These are phyloP conservation scores for Ceratobasidium sp. DNA, from an alignment of 1,284 basidiomycete genomes.

Conservation along the genomic window DNA sequence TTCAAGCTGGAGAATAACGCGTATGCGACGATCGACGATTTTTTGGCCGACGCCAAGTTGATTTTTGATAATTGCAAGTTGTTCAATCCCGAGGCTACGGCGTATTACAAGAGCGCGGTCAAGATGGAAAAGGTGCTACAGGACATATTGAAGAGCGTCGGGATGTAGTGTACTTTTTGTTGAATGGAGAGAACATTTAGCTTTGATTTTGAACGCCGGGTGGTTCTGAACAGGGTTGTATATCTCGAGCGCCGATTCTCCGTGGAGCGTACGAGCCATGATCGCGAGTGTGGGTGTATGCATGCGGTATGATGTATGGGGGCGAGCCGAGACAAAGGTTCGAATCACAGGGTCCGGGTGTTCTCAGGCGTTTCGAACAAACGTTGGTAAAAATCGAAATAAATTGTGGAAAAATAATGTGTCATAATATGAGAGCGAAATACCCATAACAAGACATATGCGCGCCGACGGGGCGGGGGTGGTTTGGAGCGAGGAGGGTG, in stretches of 20 bases:
- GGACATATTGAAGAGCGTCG: conserved; percentile 52
- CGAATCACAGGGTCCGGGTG: background rate
- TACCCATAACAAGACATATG: background rate
- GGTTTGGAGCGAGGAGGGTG: background rate
- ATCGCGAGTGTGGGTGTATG: conserved; percentile 10
- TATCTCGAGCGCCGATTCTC: background rate
- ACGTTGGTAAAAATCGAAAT: background rate
- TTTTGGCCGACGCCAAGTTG: conserved; percentile 84
- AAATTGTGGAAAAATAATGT: background rate
- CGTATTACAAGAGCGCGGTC: conserved; percentile 89
- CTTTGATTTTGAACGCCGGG: conserved; percentile 18
- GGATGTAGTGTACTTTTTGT: conserved; percentile 13
- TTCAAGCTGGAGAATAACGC: conserved; percentile 87
- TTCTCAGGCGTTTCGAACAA: background rate
- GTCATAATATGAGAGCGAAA: background rate
- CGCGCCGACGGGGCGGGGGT: background rate
- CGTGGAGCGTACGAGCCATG: conserved; percentile 1
- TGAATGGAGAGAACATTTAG: background rate
- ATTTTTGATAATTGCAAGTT: conserved; percentile 92
- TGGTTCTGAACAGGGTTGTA: conserved; percentile 5
- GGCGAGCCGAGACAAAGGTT: conserved; percentile 17
- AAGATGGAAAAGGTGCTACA: conserved; percentile 74
- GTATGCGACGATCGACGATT: conserved; percentile 82
- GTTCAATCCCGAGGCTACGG: conserved; percentile 89
- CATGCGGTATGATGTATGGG: conserved; percentile 28